Evolutionary conservation across 2,329 filamentous ascomycete species (phyloP).

Genomic region (Paraphoma sp.): DNA sequence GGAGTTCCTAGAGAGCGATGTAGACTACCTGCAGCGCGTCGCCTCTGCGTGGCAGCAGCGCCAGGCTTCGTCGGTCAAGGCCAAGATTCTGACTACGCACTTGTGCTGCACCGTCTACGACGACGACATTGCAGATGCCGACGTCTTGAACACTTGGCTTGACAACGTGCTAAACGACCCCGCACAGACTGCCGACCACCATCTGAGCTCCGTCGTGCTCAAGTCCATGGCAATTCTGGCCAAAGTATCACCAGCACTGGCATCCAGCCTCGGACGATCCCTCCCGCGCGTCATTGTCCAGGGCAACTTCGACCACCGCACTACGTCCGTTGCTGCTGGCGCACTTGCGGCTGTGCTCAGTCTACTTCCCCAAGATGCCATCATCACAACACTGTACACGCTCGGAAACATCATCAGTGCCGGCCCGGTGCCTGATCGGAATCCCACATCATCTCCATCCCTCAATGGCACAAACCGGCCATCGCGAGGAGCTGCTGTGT

Average conservation of each 20-base stretch:
- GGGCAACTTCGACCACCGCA: constrained; percentile 71
- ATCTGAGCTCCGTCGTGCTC: constrained; percentile 78
- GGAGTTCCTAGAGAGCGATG: constrained; percentile 83
- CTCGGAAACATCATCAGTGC: constrained; percentile 94
- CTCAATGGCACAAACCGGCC: constrained; percentile 59
- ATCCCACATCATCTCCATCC: constrained; percentile 51
- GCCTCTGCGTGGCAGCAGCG: constrained; percentile 86
- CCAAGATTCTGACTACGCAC: constrained; percentile 80
- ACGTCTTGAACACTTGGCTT: constrained; percentile 82
- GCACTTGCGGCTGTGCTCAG: constrained; percentile 83
- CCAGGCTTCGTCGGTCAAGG: constrained; percentile 85
- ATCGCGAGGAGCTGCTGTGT: constrained; percentile 43
- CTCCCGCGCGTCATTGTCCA: constrained; percentile 90
- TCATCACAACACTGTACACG: constrained; percentile 94
- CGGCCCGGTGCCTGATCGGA: constrained; percentile 61
- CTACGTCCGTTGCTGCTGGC: constrained; percentile 78
- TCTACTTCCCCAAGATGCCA: constrained; percentile 84
- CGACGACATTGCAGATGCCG: constrained; percentile 79
- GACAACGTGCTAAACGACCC: constrained; percentile 81
- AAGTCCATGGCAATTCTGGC: constrained; percentile 84
- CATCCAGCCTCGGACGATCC: constrained; percentile 77
- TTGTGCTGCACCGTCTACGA: constrained; percentile 85
- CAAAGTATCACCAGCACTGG: constrained; percentile 73
- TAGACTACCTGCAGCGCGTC: constrained; percentile 82
- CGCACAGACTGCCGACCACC: constrained; percentile 80